Base-by-base conservation (phyloP, 2,329 filamentous ascomycete species). In the Fusarium siculi region DNA sequence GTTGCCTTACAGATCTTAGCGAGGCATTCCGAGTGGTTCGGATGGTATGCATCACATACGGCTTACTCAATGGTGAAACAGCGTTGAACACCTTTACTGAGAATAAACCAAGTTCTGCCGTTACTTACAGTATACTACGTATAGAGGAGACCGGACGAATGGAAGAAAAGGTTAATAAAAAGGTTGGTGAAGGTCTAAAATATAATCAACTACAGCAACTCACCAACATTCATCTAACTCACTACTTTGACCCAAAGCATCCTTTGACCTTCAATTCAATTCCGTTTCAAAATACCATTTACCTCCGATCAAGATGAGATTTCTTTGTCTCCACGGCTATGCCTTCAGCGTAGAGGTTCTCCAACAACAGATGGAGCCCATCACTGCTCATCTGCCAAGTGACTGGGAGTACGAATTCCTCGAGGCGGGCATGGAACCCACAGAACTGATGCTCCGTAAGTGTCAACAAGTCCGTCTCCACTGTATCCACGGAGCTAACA, bases 381-480 rank as follows among this genome's bases (percentile, higher is more conserved):
- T 54, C 25, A 54, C 52, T 10, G 36, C 52, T 40, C 52, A 54
- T 16, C 52, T 54, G 11, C 52, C 52, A 18, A 54, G 52, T 54
- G 52, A 54, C 21, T 54, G 52, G 52, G 52, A 54, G 15, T 54
- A 54, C 25, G 52, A 54, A 10, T 54, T 54, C 15, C 52, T 54
- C 14, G 52, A 54, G 5, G 52, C 52, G 2, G 52, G 52, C 23
- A 54, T 54, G 52, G 36, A 42, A 12, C 52, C 52, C 9, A 28
- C 36, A 30, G 25, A 54, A n/a, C 7, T 54, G 9, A 54, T 54
- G 52, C 52, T 54, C 21, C 52, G 52, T 54, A 42, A 54, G 52
- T 21, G 0, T 7, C 21, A 9, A 4, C 21, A 18, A 19, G n/a
- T 2, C 9, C 5, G 0, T 2, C 25, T 11, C 49, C 32, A 25